A percentile compares a stretch with the other conserved stretches of the same genome.
phyloP scores from a whole-genome alignment of 352 stramenopile species.

The Halophytophthora polymorphica region DNA sequence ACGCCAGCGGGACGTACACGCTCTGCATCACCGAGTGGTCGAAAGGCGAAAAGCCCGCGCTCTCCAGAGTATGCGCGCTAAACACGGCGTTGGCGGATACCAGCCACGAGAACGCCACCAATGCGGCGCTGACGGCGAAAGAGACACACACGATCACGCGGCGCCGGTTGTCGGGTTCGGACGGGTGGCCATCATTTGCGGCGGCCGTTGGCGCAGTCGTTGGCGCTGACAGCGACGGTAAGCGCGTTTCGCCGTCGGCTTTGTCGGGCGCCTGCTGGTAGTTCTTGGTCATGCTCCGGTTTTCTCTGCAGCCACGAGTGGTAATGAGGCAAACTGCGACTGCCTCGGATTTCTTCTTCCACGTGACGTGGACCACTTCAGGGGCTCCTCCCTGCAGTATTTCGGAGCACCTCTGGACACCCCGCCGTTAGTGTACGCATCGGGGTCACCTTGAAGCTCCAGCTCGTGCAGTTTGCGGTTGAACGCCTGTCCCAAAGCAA shows the following conservation, averaged over 20 bases:
- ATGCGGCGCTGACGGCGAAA: slow-evolving; percentile 1
- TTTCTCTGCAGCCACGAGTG: background rate
- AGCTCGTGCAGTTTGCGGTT: too few species aligned
- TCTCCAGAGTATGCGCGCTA: slow-evolving; percentile 1
- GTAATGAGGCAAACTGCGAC: background rate
- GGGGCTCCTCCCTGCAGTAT: too few species aligned
- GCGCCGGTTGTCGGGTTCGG: background rate
- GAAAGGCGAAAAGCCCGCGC: slow-evolving; percentile 2
- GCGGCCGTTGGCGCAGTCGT: background rate
- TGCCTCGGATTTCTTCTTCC: background rate
- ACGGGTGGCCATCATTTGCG: too few species aligned
- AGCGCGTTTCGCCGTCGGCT: background rate
- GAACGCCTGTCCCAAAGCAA: too few species aligned
- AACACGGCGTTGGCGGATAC: slow-evolving; percentile 1
- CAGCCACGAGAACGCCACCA: slow-evolving; percentile 7
- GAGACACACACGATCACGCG: background rate
- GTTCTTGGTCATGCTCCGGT: background rate
- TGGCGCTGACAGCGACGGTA: background rate
- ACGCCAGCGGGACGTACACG: slow-evolving; percentile 3
- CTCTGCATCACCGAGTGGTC: background rate
- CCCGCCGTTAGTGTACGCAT: too few species aligned
- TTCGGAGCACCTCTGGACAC: too few species aligned
- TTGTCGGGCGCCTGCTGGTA: background rate
- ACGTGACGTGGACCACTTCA: background rate
- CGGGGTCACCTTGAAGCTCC: too few species aligned